A percentile compares a stretch with the other conserved stretches of the same genome.
phyloP scores from a whole-genome alignment of 495 filamentous ascomycete genomes.

The Penicillium turbatum region DNA sequence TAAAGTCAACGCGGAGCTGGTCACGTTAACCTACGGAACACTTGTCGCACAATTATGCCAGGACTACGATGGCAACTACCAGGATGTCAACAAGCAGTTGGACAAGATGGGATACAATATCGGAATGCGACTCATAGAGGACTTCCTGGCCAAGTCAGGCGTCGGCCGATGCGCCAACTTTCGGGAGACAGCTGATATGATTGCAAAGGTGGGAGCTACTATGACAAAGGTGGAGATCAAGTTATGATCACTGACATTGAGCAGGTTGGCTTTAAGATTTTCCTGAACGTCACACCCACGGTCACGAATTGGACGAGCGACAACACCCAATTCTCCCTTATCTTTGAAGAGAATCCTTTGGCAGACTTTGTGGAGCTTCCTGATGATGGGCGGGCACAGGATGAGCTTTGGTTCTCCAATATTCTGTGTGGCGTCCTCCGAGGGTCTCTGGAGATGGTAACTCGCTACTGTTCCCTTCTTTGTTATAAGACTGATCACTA shows the following conservation, averaged over 20 bases:
- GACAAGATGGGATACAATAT: conserved; percentile 99
- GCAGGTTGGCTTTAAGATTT: conserved; percentile 97
- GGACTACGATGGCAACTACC: conserved; percentile 89
- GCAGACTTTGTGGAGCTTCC: conserved; percentile 97
- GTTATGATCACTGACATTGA: not conserved
- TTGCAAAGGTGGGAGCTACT: conserved; percentile 66
- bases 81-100: conserved; percentile 90
- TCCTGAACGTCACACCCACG: conserved; percentile 93
- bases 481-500: conserved; percentile 18
- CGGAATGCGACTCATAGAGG: conserved; percentile 91
- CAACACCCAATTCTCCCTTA: conserved; percentile 90
- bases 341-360: conserved; percentile 95
- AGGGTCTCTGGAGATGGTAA: conserved; percentile 91
- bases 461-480: conserved; percentile 10
- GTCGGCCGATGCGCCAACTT: conserved; percentile 89
- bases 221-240: not conserved
- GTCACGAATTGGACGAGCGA: conserved; percentile 95
- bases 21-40: conserved; percentile 95
- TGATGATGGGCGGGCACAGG: conserved; percentile 91
- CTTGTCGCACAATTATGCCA: conserved; percentile 95
- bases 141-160: conserved; percentile 92
- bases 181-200: conserved; percentile 91
- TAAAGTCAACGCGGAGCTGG: conserved; percentile 86
- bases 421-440: conserved; percentile 90
- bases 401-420: conserved; percentile 98